Conservation (phyloP, 768 basidiomycete genomes). For the Rhodotorula paludigena region DNA sequence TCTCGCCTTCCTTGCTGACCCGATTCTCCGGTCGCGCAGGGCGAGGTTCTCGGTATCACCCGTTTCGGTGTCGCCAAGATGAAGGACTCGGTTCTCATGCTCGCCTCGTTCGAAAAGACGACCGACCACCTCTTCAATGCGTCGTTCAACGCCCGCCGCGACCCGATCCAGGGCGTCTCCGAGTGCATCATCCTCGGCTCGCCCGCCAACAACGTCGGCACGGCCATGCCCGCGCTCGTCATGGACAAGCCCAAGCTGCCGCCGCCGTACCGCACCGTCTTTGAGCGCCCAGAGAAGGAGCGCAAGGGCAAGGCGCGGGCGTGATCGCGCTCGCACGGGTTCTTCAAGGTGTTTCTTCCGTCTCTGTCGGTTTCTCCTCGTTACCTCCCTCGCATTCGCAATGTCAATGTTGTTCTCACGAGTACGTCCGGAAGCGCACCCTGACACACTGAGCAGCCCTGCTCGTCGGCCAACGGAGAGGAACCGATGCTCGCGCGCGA, state of each 20-base stretch:
- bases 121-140: slow-evolving; percentile 99
- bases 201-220: slow-evolving; percentile 43
- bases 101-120: slow-evolving; percentile 98
- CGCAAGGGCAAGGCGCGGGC: slow-evolving; percentile 1
- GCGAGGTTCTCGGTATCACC: slow-evolving; percentile 95
- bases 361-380: no score
- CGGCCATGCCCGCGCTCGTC: slow-evolving; percentile 48
- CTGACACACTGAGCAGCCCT: no score
- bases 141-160: slow-evolving; percentile 89
- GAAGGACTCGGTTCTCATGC: slow-evolving; percentile 94
- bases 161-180: slow-evolving; percentile 90
- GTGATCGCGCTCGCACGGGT: no score
- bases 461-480: no score
- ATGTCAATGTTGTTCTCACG: no score
- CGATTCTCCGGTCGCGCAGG: slow-evolving; percentile 52
- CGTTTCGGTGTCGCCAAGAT: slow-evolving; percentile 99
- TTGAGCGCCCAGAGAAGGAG: slow-evolving; percentile 43
- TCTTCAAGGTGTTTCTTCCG: no score
- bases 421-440: no score
- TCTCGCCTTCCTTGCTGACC: background rate
- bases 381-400: no score
- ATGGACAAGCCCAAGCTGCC: slow-evolving; percentile 46
- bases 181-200: slow-evolving; percentile 92
- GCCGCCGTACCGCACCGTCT: slow-evolving; percentile 45
- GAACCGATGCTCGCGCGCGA: no score